Base-by-base conservation (phyloP, 805 yeast genomes). In the Naumovozyma baii region DNA sequence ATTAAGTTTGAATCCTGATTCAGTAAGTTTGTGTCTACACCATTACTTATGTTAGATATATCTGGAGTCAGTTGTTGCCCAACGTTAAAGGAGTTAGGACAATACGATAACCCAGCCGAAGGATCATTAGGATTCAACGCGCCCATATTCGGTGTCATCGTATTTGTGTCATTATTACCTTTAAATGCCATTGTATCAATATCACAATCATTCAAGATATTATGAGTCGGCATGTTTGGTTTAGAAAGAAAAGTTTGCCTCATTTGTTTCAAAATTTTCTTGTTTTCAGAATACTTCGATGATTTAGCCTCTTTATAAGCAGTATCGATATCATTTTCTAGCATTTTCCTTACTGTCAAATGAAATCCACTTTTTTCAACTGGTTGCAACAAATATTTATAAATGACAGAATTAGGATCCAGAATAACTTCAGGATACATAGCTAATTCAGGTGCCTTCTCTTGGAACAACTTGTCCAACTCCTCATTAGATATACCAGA, bases 401-500 rank as follows among this genome's bases (percentile, higher is more conserved):
- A 58, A 13, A 43, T 38, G 3, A 37, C 39, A 2, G 61, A 55
- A 17, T 52, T 49, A 3, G 57, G 46, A 43, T 54, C 48, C 15
- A 52, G 22, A 7, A 49, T 20, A 13, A 38, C 39, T 7, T 38
- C 37, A 2, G 47, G 42, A 4, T 44, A 31, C 8, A 42, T 47
- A 1, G 39, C 41, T 7, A 52, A 34, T 20, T 51, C 49, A 5
- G 94, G 94, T 1, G 92, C 85, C 44, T 83, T 67, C 53, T 76
- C 79, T 39, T 69, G 67, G 52, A 82, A 76, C 48, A 80, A 72
- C 45, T 78, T 77, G 43, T 67, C 61, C 32, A 86, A 64, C 55
- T 83, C 88, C 13, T 63, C 68, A 2, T 73, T 63, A 1, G 86
- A 81, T 40, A 77, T 33, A 8, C 40, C 39, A n/a, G 41, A 37